Evolutionary conservation across 2,329 filamentous ascomycete species (phyloP), one percentile per base, ranked within the genome.

Genomic region (Trichoderma afroharzianum): DNA sequence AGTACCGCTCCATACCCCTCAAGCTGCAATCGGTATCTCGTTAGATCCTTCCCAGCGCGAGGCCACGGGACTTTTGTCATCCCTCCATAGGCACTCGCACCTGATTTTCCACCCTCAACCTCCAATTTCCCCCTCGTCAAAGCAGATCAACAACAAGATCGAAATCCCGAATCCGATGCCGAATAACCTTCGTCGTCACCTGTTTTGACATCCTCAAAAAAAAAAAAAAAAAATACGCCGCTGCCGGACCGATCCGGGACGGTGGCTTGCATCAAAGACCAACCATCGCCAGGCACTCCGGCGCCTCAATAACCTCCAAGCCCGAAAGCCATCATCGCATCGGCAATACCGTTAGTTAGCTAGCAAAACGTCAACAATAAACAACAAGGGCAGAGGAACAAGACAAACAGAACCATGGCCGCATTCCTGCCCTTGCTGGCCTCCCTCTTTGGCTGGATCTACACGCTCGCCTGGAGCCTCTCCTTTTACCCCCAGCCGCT

Each of bases 401-500:
- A 30, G 21, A 21, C 43, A 9, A 39, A 43, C 24, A 39, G n/a
- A 24, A 32, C 24, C 55, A 73, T 74, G 73, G 72, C 73, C 57
- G 77, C 78, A 68, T 83, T 88, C 74, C 84, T 90, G 72, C 75
- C 79, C 33, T 76, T 85, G 71, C 68, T 88, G 21, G 90, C 87
- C 64, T 86, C 84, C 78, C 78, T 92, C 36, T 88, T 93, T 76
- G 92, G 92, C 80, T 94, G 92, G 92, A 82, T 91, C 78, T 95
- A 95, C 82, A 91, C 89, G 74, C 74, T 90, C 63, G 90, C 88
- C 81, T 96, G 95, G 95, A 95, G 93, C 14, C 83, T 91, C 18
- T 97, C 94, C 18, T 98, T 98, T 83, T 98, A 98, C 80, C 95
- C 95, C 1, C 96, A 98, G 80, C 90, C 92, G 7, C 82, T 97